A percentile compares a stretch with the other conserved stretches of the same genome.
phyloP scores from a whole-genome alignment of 306 rosid species.

The Lathyrus sativus region DNA sequence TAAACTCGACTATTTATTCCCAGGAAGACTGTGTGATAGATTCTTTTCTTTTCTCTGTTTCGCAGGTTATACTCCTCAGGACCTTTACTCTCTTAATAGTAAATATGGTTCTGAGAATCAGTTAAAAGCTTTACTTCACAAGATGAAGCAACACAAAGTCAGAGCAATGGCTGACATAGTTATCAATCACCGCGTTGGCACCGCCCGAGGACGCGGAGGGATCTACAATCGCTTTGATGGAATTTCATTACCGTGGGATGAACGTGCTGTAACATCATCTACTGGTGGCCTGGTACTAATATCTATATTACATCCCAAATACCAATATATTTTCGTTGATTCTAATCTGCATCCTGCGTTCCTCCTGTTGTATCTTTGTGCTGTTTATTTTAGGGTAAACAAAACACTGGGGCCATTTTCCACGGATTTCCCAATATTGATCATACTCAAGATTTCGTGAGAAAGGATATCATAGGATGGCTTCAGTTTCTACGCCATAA shows the following conservation, averaged over 20 bases:
- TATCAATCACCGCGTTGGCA: conserved; percentile 87
- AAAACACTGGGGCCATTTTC: conserved; percentile 73
- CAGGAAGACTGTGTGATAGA: neutral
- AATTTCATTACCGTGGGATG: conserved; percentile 77
- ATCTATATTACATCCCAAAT: conserved; percentile 7
- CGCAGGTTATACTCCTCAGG: conserved; percentile 88
- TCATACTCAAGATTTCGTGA: conserved; percentile 80
- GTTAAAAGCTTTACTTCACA: conserved; percentile 69
- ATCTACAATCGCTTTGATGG: conserved; percentile 85
- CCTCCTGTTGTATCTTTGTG: neutral
- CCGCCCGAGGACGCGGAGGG: conserved; percentile 82
- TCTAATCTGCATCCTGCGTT: too few species aligned
- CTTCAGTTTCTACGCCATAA: conserved; percentile 66
- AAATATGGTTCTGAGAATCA: conserved; percentile 82
- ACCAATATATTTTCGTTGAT: conserved; percentile 5
- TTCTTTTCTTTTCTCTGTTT: conserved; percentile 26
- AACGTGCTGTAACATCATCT: conserved; percentile 81
- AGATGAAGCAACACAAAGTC: conserved; percentile 70
- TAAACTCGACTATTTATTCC: neutral
- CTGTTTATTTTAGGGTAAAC: conserved; percentile 60
- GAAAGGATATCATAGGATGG: conserved; percentile 82
- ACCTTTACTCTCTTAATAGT: conserved; percentile 71
- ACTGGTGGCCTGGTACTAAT: conserved; percentile 79
- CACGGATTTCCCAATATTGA: conserved; percentile 91
- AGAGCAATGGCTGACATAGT: conserved; percentile 90